Conservation (phyloP, 306 rosid species). For the Dalbergia cochinchinensis region DNA sequence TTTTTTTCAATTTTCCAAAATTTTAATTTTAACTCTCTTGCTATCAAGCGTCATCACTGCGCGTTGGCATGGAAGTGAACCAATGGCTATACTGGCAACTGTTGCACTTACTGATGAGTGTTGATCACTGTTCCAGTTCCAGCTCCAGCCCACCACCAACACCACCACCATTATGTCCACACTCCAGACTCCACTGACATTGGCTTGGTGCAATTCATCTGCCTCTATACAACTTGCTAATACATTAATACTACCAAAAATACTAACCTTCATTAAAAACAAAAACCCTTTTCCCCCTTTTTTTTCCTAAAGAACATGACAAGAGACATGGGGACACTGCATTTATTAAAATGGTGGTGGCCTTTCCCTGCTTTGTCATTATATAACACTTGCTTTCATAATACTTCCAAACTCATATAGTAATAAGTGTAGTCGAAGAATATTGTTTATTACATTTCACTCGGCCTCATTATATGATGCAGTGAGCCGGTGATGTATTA, state of each 20-base stretch:
- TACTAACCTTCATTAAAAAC: not conserved
- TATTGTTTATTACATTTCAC: not conserved
- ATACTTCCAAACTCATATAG: constrained; percentile 37
- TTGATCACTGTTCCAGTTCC: constrained; percentile 28
- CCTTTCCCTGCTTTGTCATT: constrained; percentile 75
- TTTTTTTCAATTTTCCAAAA: not conserved
- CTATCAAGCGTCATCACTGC: not conserved
- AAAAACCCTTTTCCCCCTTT: constrained; percentile 9
- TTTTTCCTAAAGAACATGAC: constrained; percentile 45
- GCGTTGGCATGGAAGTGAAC: constrained; percentile 5
- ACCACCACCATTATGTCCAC: constrained; percentile 40
- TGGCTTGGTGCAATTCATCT: constrained; percentile 52
- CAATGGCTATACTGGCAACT: not conserved
- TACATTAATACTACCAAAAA: not conserved
- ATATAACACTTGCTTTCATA: constrained; percentile 52
- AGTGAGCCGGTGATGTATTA: too few species aligned
- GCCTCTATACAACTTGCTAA: constrained; percentile 46
- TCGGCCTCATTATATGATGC: not conserved
- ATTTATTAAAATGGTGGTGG: constrained; percentile 59
- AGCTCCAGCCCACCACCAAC: constrained; percentile 23
- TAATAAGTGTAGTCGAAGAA: not conserved
- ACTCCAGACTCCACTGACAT: constrained; percentile 30
- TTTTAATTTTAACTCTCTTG: too few species aligned
- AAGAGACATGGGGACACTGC: constrained; percentile 63
- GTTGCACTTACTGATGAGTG: constrained; percentile 33